A percentile compares a stretch with the other conserved stretches of the same genome.
Evolutionary conservation across 495 filamentous ascomycete species (phyloP).

Genomic region (Lepidopterella palustris): DNA sequence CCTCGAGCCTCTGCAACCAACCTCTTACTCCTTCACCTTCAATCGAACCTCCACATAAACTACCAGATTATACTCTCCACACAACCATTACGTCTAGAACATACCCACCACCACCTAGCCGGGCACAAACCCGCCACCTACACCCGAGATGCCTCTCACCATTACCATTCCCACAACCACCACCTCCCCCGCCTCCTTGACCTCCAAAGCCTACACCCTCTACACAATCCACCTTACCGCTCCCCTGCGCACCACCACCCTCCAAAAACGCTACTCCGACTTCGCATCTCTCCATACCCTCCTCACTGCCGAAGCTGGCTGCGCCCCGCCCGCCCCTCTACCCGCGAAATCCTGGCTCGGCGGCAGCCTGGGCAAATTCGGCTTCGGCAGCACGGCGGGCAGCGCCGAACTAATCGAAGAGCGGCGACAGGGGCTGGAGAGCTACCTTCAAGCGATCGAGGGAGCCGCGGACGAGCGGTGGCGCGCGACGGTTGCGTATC

Average conservation of each 20-base stretch:
- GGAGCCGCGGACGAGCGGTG: conserved; percentile 68
- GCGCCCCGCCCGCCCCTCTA: conserved; percentile 57
- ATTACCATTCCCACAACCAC: conserved; percentile 22
- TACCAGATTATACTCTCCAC: neutral
- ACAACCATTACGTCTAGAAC: neutral
- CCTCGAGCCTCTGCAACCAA: neutral
- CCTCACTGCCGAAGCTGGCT: conserved; percentile 57
- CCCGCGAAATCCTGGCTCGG: conserved; percentile 71
- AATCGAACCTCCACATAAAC: neutral
- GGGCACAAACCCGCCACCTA: neutral
- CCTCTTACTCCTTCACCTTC: neutral
- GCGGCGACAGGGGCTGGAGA: conserved; percentile 67
- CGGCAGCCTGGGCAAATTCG: conserved; percentile 19
- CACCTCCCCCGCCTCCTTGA: conserved; percentile 55
- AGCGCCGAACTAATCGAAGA: conserved; percentile 73
- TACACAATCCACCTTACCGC: conserved; percentile 89
- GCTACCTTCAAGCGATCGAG: conserved; percentile 77
- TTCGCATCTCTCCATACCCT: conserved; percentile 70
- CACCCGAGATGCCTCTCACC: conserved; percentile 17
- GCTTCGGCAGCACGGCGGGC: conserved; percentile 52
- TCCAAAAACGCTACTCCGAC: conserved; percentile 93
- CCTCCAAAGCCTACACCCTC: conserved; percentile 71
- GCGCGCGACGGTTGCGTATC: conserved; percentile 79
- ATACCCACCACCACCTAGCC: neutral
- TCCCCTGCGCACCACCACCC: conserved; percentile 74